These are phyloP conservation scores for Paratrypanosoma confusum DNA, from an alignment of 208 protist species.

Conservation along the genomic window DNA sequence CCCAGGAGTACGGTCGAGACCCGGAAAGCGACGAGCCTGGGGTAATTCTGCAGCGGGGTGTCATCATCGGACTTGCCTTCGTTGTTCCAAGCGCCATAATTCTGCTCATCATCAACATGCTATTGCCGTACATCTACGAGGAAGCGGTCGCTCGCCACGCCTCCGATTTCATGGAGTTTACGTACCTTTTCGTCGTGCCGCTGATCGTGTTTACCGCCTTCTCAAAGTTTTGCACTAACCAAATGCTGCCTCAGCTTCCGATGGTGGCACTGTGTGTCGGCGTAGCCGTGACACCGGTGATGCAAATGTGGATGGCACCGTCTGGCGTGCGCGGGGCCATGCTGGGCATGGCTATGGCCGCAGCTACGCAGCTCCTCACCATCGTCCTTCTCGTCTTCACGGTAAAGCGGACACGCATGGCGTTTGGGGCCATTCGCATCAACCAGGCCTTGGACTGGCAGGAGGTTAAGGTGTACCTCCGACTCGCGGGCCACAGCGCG, in stretches of 20 bases:
- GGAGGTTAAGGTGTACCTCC: conserved; percentile 70
- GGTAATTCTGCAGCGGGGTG: conserved; percentile 60
- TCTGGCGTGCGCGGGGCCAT: conserved; percentile 75
- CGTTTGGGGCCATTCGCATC: conserved; percentile 46
- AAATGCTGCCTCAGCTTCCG: conserved; percentile 70
- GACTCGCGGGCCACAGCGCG: conserved; percentile 65
- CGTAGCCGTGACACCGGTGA: conserved; percentile 43
- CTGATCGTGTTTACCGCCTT: conserved; percentile 62
- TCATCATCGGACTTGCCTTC: conserved; percentile 59
- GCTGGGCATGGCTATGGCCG: conserved; percentile 66
- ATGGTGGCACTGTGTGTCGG: conserved; percentile 71
- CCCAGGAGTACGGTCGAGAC: conserved; percentile 73
- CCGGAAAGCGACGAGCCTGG: conserved; percentile 56
- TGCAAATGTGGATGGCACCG: conserved; percentile 61
- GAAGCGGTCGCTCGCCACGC: conserved; percentile 27
- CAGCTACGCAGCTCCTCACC: conserved; percentile 60
- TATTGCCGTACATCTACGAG: conserved; percentile 53
- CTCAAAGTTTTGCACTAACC: conserved; percentile 79
- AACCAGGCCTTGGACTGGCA: conserved; percentile 43
- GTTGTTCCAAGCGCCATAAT: conserved; percentile 36
- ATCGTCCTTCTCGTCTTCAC: conserved; percentile 48
- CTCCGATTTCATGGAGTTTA: conserved; percentile 53
- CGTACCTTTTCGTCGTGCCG: conserved; percentile 50
- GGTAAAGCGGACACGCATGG: conserved; percentile 56
- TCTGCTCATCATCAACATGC: conserved; percentile 32